Evolutionary conservation across 805 yeast species (phyloP).

Genomic region (Starmerella roubikii): DNA sequence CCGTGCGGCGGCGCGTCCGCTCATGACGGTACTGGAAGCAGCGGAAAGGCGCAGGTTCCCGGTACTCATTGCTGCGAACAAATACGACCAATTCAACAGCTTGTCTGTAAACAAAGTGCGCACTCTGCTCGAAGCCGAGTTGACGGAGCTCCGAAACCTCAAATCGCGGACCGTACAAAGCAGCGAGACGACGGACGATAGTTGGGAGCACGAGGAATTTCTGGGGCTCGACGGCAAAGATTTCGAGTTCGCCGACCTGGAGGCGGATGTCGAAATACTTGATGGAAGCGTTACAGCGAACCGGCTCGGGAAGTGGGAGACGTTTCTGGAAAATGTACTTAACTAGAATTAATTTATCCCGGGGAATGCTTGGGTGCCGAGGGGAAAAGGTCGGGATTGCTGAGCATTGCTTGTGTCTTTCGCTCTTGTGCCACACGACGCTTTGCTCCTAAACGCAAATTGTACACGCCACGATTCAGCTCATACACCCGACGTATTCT

Average conservation of each 20-base stretch:
- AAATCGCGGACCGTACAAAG: constrained; percentile 33
- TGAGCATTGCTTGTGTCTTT: constrained; percentile 23
- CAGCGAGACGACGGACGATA: constrained; percentile 24
- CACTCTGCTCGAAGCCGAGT: constrained; percentile 47
- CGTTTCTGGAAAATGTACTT: constrained; percentile 50
- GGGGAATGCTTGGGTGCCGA: constrained; percentile 24
- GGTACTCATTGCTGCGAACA: constrained; percentile 67
- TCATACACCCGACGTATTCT: constrained; percentile 6
- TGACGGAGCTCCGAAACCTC: constrained; percentile 41
- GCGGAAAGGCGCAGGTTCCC: constrained; percentile 58
- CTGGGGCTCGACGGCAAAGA: constrained; percentile 27
- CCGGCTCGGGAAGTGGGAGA: constrained; percentile 47
- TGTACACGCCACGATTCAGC: constrained; percentile 33
- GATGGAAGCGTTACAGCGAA: constrained; percentile 59
- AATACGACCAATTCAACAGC: constrained; percentile 72
- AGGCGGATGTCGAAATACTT: constrained; percentile 46
- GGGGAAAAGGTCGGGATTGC: constrained; percentile 26
- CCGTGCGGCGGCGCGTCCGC: constrained; percentile 41
- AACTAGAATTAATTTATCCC: constrained; percentile 43
- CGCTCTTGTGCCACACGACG: constrained; percentile 23
- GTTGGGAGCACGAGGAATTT: constrained; percentile 30
- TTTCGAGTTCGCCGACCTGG: constrained; percentile 56
- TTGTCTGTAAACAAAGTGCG: constrained; percentile 53
- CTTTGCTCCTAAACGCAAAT: constrained; percentile 28
- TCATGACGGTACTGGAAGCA: constrained; percentile 44